A percentile compares a stretch with the other conserved stretches of the same genome.
Evolutionary conservation across 129 eudicot genomes (phyloP).

Genomic region (Flaveria linearis): DNA sequence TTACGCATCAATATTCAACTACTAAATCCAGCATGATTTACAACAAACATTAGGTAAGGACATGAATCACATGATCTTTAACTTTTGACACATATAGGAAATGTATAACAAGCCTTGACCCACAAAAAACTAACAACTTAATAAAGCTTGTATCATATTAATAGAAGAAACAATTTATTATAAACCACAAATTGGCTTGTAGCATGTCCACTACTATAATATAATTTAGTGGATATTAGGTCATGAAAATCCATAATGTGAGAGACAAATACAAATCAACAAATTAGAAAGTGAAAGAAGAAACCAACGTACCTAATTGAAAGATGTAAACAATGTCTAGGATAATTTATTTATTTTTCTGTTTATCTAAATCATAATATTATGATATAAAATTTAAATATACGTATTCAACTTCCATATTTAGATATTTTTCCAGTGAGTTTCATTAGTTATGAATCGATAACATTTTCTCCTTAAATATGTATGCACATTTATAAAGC

Average conservation of each 20-base stretch:
- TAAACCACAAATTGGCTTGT: constrained; percentile 16
- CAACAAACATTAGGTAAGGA: constrained; percentile 28
- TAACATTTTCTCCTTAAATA: no score
- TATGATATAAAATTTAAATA: not conserved
- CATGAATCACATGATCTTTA: not conserved
- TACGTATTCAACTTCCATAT: not conserved
- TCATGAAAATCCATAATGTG: constrained; percentile 12
- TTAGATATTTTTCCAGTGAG: no score
- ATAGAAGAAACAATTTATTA: not conserved
- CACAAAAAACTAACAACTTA: constrained; percentile 24
- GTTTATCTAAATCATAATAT: constrained; percentile 4
- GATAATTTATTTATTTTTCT: not conserved
- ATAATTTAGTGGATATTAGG: constrained; percentile 38
- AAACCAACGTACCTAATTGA: constrained; percentile 27
- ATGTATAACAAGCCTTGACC: not conserved
- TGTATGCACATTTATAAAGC: no score
- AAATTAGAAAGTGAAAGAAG: constrained; percentile 11
- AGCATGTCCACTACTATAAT: constrained; percentile 32
- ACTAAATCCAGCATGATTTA: constrained; percentile 12
- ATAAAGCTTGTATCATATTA: not conserved
- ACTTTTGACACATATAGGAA: not conserved
- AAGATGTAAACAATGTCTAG: constrained; percentile 7
- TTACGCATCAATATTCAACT: not conserved
- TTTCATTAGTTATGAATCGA: no score
- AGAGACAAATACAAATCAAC: constrained; percentile 26